Evolutionary conservation across 176 grass and related monocot species (phyloP).

Genomic region (Microstegium vimineum): DNA sequence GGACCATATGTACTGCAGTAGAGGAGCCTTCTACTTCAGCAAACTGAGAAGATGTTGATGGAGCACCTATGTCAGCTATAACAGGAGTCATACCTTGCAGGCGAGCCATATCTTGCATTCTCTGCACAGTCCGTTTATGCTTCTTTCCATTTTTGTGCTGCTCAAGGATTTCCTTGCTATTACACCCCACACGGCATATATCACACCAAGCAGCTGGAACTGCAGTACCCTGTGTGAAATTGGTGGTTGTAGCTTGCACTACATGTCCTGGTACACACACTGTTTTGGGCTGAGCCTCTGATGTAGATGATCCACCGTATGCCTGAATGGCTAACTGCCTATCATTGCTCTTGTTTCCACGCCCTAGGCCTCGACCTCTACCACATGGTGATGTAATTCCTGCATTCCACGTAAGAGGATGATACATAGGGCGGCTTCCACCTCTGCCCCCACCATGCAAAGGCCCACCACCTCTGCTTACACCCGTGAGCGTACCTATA

Average conservation of each 20-base stretch:
- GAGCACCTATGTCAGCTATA: not conserved
- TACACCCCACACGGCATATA: conserved; percentile 64
- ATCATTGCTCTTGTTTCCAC: not conserved
- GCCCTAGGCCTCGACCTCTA: conserved; percentile 17
- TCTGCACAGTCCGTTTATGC: conserved; percentile 59
- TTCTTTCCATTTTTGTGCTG: conserved; percentile 58
- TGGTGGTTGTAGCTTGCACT: not conserved
- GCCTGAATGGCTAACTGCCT: not conserved
- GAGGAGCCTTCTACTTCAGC: not conserved
- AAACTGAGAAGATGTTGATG: conserved; percentile 9
- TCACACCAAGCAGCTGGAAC: conserved; percentile 55
- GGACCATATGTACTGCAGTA: not conserved
- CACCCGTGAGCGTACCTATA: not conserved
- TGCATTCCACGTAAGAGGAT: conserved; percentile 9
- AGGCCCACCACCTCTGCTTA: not conserved
- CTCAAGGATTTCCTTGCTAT: conserved; percentile 52
- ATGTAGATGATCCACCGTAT: not conserved
- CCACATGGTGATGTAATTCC: conserved; percentile 13
- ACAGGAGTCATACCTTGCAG: conserved; percentile 14
- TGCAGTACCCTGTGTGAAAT: not conserved
- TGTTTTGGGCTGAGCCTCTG: not conserved
- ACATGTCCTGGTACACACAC: not conserved
- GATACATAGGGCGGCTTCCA: conserved; percentile 14
- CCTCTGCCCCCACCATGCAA: conserved; percentile 26
- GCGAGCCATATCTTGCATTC: conserved; percentile 48